Base-by-base conservation (phyloP, 2,329 filamentous ascomycete species). In the Verticillium klebahnii region DNA sequence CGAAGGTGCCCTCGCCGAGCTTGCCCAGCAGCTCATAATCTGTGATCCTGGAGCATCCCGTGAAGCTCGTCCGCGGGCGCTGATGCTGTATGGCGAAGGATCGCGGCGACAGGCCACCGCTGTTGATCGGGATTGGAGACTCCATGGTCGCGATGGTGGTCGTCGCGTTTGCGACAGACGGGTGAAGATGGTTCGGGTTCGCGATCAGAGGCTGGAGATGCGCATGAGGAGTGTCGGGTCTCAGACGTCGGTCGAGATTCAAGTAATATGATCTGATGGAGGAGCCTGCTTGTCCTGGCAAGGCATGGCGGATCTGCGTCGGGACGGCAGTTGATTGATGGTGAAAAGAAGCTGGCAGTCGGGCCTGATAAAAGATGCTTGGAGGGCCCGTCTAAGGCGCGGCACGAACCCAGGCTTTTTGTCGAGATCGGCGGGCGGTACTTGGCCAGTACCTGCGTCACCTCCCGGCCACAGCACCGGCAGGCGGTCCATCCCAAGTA, bases 1-100 rank as follows among this genome's bases (percentile, higher is more conserved):
- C 94, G 78, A 98, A 98, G 25, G 94, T 98, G 64, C 94, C 94
- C 75, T 98, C 94, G 68, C 94, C 94, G 61, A 99, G 85, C 77
- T 96, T 96, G 59, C 87, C 87, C 67, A 90, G 78, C 40, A 95
- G 80, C 68, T 93, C 90, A 74, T 95, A 96, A 67, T 93, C 89
- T 68, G 81, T 79, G 67, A 96, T 93, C 70, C 85, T 87, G 57
- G 93, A 95, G 80, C 94, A 97, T 65, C 95, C 95, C 60, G 82
- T 81, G 74, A 96, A 99, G 66, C 85, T 89, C 63, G 76, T 77
- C 70, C 77, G 79, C 57, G 80, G 81, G 63, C 83, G 83, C 72
- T 80, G 76, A 70, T 86, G 82, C 59, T 80, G 79, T n/a, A 81
- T 72, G 39, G 85, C 85, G 72, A 85, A 87, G 8, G 80, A 77